Percentiles rank a stretch among this genome's conserved stretches.
These are phyloP conservation scores for Cucumis hystrix DNA, from an alignment of 306 rosid genomes.

Conservation along the genomic window DNA sequence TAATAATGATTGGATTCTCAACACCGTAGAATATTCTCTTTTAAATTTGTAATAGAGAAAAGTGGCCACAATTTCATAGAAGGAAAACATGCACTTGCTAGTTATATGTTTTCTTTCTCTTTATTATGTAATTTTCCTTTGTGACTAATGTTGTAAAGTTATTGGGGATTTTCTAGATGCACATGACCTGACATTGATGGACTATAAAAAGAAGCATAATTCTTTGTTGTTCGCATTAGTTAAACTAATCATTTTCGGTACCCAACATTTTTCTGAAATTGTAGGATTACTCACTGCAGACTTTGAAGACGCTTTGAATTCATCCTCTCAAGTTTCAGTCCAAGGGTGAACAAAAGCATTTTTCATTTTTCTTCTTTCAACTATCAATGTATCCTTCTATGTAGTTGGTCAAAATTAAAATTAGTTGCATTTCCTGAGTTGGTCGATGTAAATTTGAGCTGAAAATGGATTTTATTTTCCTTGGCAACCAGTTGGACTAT, in stretches of 20 bases:
- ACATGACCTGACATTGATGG: neutral
- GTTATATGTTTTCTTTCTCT: neutral
- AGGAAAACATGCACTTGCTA: neutral
- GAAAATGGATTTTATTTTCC: neutral
- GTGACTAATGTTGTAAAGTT: neutral
- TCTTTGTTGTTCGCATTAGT: neutral
- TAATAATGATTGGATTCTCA: neutral
- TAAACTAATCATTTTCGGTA: neutral
- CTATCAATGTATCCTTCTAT: neutral
- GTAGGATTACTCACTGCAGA: constrained; percentile 54
- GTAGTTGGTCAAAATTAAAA: neutral
- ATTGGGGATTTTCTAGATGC: neutral
- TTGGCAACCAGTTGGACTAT: constrained; percentile 55
- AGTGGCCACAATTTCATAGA: neutral
- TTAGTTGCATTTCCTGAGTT: neutral
- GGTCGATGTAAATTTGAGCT: neutral
- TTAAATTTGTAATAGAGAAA: neutral
- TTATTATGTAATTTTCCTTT: neutral
- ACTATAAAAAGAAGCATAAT: neutral
- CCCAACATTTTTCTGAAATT: neutral
- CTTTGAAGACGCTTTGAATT: constrained; percentile 49
- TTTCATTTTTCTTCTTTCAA: neutral
- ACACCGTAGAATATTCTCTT: neutral
- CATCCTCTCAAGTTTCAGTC: constrained; percentile 33
- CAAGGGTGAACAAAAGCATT: constrained; percentile 39